Percentiles rank a stretch among this genome's conserved stretches.
These are phyloP conservation scores for Calonectria multiphialidica DNA, from an alignment of 2,329 filamentous ascomycete genomes.

Conservation along the genomic window DNA sequence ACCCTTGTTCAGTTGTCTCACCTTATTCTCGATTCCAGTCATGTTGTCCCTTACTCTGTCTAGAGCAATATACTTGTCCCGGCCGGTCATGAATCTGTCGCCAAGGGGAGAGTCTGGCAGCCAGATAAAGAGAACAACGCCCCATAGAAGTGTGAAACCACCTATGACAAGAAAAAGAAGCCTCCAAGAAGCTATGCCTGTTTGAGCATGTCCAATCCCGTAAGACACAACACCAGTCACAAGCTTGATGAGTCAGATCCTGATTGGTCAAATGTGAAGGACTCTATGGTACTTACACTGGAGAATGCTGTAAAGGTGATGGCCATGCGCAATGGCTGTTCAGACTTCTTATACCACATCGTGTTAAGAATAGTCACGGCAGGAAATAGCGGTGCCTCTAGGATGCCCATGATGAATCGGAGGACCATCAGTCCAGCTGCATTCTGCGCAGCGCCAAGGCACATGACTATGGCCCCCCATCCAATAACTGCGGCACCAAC, in stretches of 20 bases:
- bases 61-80: not conserved
- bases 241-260: not conserved
- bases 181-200: not conserved
- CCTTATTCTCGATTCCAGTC: not conserved
- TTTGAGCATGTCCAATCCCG: not conserved
- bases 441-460: not conserved
- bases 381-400: not conserved
- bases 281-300: not conserved
- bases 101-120: not conserved
- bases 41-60: not conserved
- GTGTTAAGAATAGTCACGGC: not conserved
- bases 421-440: not conserved
- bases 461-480: not conserved
- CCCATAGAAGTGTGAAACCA: not conserved
- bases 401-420: not conserved
- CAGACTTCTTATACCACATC: not conserved
- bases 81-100: not conserved
- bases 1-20: not conserved
- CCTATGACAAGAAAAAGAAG: not conserved
- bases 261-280: not conserved
- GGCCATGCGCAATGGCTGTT: not conserved
- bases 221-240: not conserved
- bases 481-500: not conserved
- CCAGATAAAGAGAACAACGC: not conserved
- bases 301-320: not conserved